Evolutionary conservation across 2,329 filamentous ascomycete genomes (phyloP).

Genomic region (Aspergillus intermedius): DNA sequence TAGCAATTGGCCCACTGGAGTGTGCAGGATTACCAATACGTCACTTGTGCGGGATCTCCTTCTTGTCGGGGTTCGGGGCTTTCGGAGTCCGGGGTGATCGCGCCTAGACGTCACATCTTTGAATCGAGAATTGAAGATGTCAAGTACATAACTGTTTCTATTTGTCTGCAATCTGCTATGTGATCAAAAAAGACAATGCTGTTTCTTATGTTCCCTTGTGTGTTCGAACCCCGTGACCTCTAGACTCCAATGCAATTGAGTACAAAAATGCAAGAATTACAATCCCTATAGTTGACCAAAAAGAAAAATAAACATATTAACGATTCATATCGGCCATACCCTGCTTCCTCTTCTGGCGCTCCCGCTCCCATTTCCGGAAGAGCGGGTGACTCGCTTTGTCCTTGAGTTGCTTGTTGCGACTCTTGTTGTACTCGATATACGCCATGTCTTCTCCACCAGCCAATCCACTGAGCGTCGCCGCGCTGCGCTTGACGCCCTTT

Average conservation of each 20-base stretch:
- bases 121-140: no score
- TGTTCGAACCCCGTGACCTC: neutral
- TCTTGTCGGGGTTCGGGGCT: neutral
- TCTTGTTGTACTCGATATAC: slow-evolving; percentile 79
- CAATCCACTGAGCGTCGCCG: slow-evolving; percentile 76
- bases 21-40: neutral
- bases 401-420: slow-evolving; percentile 61
- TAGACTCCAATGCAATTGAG: neutral
- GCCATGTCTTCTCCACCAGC: slow-evolving; percentile 95
- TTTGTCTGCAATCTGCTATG: neutral
- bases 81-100: neutral
- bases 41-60: neutral
- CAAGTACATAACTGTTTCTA: neutral
- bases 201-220: no score
- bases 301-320: slow-evolving; percentile 3
- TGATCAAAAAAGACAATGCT: neutral
- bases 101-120: no score
- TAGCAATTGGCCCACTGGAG: no score
- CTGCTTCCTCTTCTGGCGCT: slow-evolving; percentile 52
- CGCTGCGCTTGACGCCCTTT: slow-evolving; percentile 66
- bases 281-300: neutral
- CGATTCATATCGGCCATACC: slow-evolving; percentile 31
- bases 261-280: neutral
- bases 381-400: slow-evolving; percentile 55
- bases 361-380: slow-evolving; percentile 60